Evolutionary conservation across 1,139 yeast species (phyloP).

Genomic region (Suhomyces bokatorum): DNA sequence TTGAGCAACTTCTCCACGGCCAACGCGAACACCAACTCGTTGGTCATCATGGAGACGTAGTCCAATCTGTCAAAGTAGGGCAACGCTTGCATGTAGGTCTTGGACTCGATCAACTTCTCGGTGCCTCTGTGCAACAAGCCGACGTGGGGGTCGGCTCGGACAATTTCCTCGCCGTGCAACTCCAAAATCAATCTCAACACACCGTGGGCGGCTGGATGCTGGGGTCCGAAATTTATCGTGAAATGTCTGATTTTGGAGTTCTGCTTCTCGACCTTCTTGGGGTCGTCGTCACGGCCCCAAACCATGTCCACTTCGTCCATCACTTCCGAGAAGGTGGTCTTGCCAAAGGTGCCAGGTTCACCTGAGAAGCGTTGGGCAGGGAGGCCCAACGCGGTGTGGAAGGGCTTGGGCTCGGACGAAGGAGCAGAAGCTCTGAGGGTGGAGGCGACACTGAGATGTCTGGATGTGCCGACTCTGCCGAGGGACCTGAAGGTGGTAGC

Average conservation of each 20-base stretch:
- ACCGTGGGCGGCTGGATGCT: constrained; percentile 95
- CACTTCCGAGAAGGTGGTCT: constrained; percentile 48
- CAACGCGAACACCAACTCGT: constrained; percentile 81
- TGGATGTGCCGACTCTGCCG: constrained; percentile 9
- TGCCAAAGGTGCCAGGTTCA: constrained; percentile 36
- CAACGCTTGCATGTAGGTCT: constrained; percentile 82
- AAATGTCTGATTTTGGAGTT: constrained; percentile 75
- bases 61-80: constrained; percentile 89
- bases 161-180: constrained; percentile 85
- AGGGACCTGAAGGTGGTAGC: constrained; percentile 18
- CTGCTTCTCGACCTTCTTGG: constrained; percentile 45
- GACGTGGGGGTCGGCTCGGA: constrained; percentile 86
- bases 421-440: constrained; percentile 22
- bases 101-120: constrained; percentile 81
- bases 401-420: constrained; percentile 26
- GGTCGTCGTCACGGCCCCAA: constrained; percentile 49
- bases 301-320: constrained; percentile 51
- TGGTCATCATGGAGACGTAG: constrained; percentile 91
- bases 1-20: constrained; percentile 86
- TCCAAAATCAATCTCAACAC: constrained; percentile 84
- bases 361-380: constrained; percentile 38
- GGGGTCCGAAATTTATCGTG: constrained; percentile 90
- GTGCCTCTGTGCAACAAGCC: constrained; percentile 89
- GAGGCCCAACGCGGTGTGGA: constrained; percentile 39
- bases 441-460: constrained; percentile 18